Base-by-base conservation (phyloP, 129 eudicot species). In the Chrysanthemum lavandulifolium region DNA sequence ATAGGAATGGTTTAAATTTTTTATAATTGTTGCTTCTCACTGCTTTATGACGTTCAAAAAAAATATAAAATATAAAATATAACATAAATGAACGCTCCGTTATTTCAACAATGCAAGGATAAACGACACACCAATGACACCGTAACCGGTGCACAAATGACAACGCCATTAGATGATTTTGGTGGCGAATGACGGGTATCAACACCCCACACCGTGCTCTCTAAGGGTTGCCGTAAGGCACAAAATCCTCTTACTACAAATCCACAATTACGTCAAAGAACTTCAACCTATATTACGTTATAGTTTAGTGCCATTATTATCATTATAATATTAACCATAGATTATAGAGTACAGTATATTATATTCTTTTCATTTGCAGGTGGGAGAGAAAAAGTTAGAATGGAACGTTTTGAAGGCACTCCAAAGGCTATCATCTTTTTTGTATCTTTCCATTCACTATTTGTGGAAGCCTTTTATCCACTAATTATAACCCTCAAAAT, bases 371-470 rank as follows among this genome's bases (percentile, higher is more conserved):
- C n/a, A 60, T 6, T 50, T 11, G 4, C 58, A 55, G 51, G 71
- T 15, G 59, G 61, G 61, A 73, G 60, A 51, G 55, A 49, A 71
- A 62, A 63, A 50, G 21, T 67, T 50, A 54, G 29, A 71, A 76
- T 56, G 77, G 82, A 62, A 73, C 78, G 59, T 65, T 78, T 82
- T 75, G 86, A 82, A 82, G 83, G 80, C 82, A 78, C 86, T 78
- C 86, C 80, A 82, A 82, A 68, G 76, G 80, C 71, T 73, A 73
- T 63, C 79, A 74, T 61, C 49, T 0, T 78, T 78, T 62, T 36
- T 18, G 27, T 73, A 68, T 79, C 86, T 82, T 82, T 78, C 66
- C 67, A 76, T 78, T 78, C 76, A 82, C 80, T 82, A 55, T 82
- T 73, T 74, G 79, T 57, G 67, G 36, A 73, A 59, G 49, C 63